Conservation (phyloP, 1,284 basidiomycete genomes). For the Ganoderma lingzhi region DNA sequence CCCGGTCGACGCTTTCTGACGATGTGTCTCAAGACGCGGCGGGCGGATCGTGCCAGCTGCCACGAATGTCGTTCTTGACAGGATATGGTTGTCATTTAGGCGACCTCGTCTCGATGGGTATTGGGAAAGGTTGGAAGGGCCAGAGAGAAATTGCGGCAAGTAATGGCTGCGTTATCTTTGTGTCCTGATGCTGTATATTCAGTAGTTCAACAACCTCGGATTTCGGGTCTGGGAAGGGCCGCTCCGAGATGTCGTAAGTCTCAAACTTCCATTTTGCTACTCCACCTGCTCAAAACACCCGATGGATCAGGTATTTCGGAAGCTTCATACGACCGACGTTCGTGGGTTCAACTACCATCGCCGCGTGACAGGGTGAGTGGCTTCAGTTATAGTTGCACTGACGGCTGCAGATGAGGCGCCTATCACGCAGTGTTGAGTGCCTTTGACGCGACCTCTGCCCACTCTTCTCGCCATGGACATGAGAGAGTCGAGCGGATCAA, state of each 20-base stretch:
- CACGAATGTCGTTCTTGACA: neutral
- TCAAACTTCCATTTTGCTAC: slow-evolving; percentile 1
- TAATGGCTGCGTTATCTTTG: neutral
- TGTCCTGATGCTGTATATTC: neutral
- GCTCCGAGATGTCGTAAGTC: neutral
- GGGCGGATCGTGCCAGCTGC: neutral
- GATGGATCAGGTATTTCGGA: neutral
- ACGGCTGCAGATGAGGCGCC: neutral
- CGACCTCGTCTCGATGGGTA: neutral
- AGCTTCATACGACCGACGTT: neutral
- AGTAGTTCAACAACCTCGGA: neutral
- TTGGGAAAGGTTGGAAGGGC: neutral
- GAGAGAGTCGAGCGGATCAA: neutral
- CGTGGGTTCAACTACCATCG: neutral
- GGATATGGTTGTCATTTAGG: neutral
- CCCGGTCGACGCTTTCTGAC: slow-evolving; percentile 3
- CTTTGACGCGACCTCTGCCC: neutral
- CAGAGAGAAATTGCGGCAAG: neutral
- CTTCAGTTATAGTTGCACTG: neutral
- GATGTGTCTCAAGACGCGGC: neutral
- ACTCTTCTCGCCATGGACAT: neutral
- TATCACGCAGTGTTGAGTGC: neutral
- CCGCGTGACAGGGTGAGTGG: neutral
- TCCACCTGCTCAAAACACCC: slow-evolving; percentile 1
- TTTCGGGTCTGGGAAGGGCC: neutral